Evolutionary conservation across 2,329 filamentous ascomycete genomes (phyloP), one percentile per base, ranked within the genome.

Genomic region (Camptophora hylomeconis): DNA sequence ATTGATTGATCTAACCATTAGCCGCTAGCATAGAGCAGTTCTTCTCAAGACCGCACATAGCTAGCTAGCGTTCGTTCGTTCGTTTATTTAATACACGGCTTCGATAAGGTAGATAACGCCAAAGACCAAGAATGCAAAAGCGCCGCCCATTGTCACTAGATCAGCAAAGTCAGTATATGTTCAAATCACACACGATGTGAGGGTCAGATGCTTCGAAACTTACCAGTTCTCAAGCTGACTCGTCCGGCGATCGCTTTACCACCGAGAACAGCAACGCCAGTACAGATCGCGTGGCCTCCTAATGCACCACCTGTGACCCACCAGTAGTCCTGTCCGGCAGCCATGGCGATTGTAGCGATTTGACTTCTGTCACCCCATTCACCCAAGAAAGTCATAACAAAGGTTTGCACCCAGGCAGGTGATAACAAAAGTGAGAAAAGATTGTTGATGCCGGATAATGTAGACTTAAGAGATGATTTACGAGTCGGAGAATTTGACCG

Each of bases 271-370:
- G 89, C 89, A 13, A 83, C 76, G 25, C 80, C 78, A 5, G 89
- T 95, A 61, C 89, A 98, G 41, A 87, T 72, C 24, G 72, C 79
- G 54, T 98, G 89, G 7, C 89, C 89, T 25, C 72, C 65, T 19
- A 89, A 72, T 2, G 89, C 87, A 34, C 89, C 89, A 25, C 84
- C 65, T 3, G 84, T 94, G 19, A 98, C 89, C 80, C 84, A 94
- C 87, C 87, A 95, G 56, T 95, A 98, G 52, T 98, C 89, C 54
- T 92, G 82, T 12, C 89, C 89, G 18, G 89, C 87, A 27, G 89
- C 89, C 89, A 98, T 98, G 30, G 89, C 89, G 50, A 98, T 92
- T 0, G 89, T 98, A 13, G 89, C 89, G 47, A 98, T 95, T 60
- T 98, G 89, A 52, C 82, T 92, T 43, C 89, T 75, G 49, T 98